Base-by-base conservation (phyloP, 1,284 basidiomycete species). In the Pulchroboletus neoregius region DNA sequence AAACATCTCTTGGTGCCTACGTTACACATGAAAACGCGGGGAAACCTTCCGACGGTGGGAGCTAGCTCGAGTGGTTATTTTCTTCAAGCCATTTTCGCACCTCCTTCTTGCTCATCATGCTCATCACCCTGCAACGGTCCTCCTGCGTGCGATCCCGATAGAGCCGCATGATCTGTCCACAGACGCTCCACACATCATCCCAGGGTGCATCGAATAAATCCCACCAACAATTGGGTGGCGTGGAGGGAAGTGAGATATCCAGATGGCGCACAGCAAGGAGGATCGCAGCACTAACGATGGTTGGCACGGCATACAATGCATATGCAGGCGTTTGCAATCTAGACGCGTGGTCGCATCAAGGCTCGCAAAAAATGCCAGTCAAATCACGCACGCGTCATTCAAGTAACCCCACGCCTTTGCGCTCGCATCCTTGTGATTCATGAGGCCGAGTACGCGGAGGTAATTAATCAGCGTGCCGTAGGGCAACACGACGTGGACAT, bases 381-480 rank as follows among this genome's bases (percentile, higher is more conserved):
- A 16, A 33, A 48, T 13, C 27, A 69, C 87, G 60, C 63, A 92
- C 91, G 87, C 88, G 62, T 94, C 92, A 55, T 94, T 95, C 20
- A 95, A 73, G 55, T 91, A 94, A 0, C 89, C 89, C 92, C 92
- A 95, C 26, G 90, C 88, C 48, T 71, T 75, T 30, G 81, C 78
- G 52, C 86, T 85, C n/a, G 82, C 84, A 43, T 85, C 82, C 51
- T 80, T 78, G 48, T 79, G 75, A 48, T 76, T 75, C 30, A 79
- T 80, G 46, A 99, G 73, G 27, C 91, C 92, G 12, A 99, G 78
- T 20, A 97, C 82, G 50, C 92, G 82, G 54, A 97, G 76, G 66
- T 99, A 99, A 70, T 97, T 98, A 60, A 98, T 87, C 52, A 98
- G 79, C 11, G 93, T 92, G 20, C 88, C 92, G 61, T 98, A 98